A percentile compares a stretch with the other conserved stretches of the same genome.
Conservation (phyloP, 2,329 filamentous ascomycete genomes). For the Endoconidiophora polonica region DNA sequence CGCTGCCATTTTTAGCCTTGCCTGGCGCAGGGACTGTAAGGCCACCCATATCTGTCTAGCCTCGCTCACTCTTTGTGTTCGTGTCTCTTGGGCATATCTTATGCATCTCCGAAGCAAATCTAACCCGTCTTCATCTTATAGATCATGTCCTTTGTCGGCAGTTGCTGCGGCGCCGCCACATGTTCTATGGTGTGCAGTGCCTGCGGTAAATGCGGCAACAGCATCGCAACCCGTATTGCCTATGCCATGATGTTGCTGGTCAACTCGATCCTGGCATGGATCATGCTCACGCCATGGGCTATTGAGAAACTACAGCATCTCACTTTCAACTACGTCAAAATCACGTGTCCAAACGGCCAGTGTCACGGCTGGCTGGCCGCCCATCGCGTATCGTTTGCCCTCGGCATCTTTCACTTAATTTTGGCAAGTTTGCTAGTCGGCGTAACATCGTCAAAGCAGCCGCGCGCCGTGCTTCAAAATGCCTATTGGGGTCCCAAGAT, state of each 20-base stretch:
- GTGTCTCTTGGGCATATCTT: background rate
- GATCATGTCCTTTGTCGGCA: constrained; percentile 64
- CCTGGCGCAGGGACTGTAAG: constrained; percentile 75
- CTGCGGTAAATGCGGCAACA: constrained; percentile 94
- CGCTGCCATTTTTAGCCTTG: constrained; percentile 73
- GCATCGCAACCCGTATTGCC: constrained; percentile 90
- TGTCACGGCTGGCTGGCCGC: constrained; percentile 95
- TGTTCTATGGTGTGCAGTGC: constrained; percentile 92
- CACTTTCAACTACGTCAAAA: constrained; percentile 89
- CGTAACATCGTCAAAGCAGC: constrained; percentile 72
- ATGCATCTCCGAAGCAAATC: background rate
- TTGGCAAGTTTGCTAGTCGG: constrained; percentile 74
- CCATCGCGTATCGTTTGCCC: constrained; percentile 93
- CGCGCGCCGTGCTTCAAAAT: constrained; percentile 79
- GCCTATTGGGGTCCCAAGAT: constrained; percentile 99
- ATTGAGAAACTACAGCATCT: constrained; percentile 88
- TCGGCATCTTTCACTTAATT: constrained; percentile 82
- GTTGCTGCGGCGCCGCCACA: constrained; percentile 91
- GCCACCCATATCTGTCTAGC: constrained; percentile 15
- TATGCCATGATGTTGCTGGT: constrained; percentile 88
- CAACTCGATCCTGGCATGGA: constrained; percentile 95
- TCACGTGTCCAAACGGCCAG: constrained; percentile 75
- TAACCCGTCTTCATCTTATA: constrained; percentile 21
- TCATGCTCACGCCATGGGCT: constrained; percentile 98
- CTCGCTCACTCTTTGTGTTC: background rate